A percentile compares a stretch with the other conserved stretches of the same genome.
phyloP scores from a whole-genome alignment of 75 land plant species.

The Pinus albicaulis region DNA sequence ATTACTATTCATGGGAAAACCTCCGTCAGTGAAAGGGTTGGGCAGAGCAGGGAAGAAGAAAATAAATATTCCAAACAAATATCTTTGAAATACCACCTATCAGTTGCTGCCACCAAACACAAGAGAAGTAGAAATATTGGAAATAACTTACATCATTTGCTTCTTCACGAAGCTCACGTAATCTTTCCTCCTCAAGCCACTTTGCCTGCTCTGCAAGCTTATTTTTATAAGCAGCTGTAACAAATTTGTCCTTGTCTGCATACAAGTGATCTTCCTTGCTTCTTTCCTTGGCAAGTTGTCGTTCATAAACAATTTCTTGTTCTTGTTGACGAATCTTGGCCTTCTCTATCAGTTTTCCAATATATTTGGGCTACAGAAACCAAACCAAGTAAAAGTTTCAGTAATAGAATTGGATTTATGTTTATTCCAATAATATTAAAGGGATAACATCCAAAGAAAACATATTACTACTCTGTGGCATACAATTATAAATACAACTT shows the following conservation, averaged over 20 bases:
- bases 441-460: not conserved
- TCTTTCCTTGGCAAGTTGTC: conserved; percentile 88
- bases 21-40: not conserved
- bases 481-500: not conserved
- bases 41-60: not conserved
- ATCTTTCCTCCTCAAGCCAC: conserved; percentile 81
- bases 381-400: not conserved
- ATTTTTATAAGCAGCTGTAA: conserved; percentile 90
- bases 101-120: not conserved
- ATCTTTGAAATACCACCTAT: not conserved
- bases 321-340: conserved; percentile 67
- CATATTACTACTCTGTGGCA: not conserved
- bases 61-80: not conserved
- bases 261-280: conserved; percentile 85
- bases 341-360: conserved; percentile 59
- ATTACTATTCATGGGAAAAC: not conserved
- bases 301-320: conserved; percentile 86
- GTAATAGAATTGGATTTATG: not conserved
- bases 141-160: conserved; percentile 73
- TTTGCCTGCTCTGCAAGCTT: conserved; percentile 86
- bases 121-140: not conserved
- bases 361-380: conserved; percentile 80
- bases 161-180: conserved; percentile 67
- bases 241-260: conserved; percentile 93
- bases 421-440: not conserved